Evolutionary conservation across 2,329 filamentous ascomycete genomes (phyloP), one percentile per base, ranked within the genome.

Genomic region (Botrytis squamosa): DNA sequence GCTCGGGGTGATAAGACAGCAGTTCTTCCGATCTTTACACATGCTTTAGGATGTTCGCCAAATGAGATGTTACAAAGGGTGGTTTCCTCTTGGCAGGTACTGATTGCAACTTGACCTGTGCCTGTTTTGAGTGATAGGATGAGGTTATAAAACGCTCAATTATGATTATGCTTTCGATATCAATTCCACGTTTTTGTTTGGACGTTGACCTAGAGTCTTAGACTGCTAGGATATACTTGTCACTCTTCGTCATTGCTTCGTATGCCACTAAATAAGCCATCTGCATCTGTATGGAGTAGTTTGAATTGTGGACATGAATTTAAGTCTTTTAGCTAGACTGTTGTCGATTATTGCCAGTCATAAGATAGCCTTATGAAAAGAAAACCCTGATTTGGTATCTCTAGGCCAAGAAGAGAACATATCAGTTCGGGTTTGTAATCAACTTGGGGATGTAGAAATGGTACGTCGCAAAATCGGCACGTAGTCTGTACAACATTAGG

Each of bases 21-120:
- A 63, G 33, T 72, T 68, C 46, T 67, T 60, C 63, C 71, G 49
- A 72, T 68, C 22, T 60, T 67, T 68, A 36, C 49, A 59, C 59
- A 55, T 65, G 33, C 29, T 63, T 59, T 46, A 25, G 8, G 20
- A 67, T 44, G 42, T 9, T 44, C n/a, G 38, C 36, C 63, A 68
- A 49, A 72, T 67, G 70, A 67, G 25, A 57, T 66, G n/a, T 33
- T 55, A 67, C 40, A 44, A 55, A 29, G 46, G 40, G 46, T 40
- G 36, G 22, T 60, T 12, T 72, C 40, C 40, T 49, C 71, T 38
- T 72, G 63, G 44, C 52, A 69, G 71, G 64, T 60, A 49, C 63
- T 44, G 63, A 49, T 62, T 68, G 44, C 46, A 40, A n/a, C 42
- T 62, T 38, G 64, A 72, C 20, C 52, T 68, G 52, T 60, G 63